Evolutionary conservation across 2,329 filamentous ascomycete species (phyloP).

Genomic region (Talaromyces rugulosus): DNA sequence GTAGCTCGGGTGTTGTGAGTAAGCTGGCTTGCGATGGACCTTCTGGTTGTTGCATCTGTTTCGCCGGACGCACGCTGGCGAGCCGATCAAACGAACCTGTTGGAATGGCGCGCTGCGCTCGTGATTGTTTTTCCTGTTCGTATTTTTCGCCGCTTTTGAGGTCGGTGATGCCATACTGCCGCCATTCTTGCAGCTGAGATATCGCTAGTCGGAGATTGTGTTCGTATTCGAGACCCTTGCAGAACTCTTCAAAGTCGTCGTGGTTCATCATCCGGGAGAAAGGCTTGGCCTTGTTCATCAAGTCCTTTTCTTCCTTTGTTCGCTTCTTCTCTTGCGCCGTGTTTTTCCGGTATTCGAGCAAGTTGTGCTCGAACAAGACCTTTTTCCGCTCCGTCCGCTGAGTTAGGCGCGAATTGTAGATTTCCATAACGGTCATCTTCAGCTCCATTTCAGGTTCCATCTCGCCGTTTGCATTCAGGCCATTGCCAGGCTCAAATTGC

Average conservation of each 20-base stretch:
- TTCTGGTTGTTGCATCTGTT: slow-evolving; percentile 66
- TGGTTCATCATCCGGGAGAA: slow-evolving; percentile 97
- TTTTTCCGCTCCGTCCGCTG: slow-evolving; percentile 92
- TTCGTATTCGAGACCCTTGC: slow-evolving; percentile 82
- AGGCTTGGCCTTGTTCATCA: slow-evolving; percentile 89
- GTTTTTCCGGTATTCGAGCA: slow-evolving; percentile 92
- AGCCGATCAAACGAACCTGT: slow-evolving; percentile 84
- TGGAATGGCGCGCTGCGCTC: slow-evolving; percentile 62
- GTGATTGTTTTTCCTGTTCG: slow-evolving; percentile 76
- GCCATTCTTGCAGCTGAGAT: slow-evolving; percentile 88
- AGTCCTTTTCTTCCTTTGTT: slow-evolving; percentile 88
- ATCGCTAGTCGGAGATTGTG: slow-evolving; percentile 89
- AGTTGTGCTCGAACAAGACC: slow-evolving; percentile 90
- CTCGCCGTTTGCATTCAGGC: slow-evolving; percentile 81
- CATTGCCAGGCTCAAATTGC: slow-evolving; percentile 96
- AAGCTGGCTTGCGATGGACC: slow-evolving; percentile 70
- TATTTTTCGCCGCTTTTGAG: slow-evolving; percentile 86
- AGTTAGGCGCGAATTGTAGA: slow-evolving; percentile 90
- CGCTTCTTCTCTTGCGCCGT: slow-evolving; percentile 86
- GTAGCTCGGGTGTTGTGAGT: slow-evolving; percentile 73
- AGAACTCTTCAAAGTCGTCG: slow-evolving; percentile 81
- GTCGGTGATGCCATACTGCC: slow-evolving; percentile 76
- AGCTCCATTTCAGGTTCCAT: slow-evolving; percentile 94
- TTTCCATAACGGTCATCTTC: slow-evolving; percentile 96
- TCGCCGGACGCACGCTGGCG: slow-evolving; percentile 62